Evolutionary conservation across 2,329 filamentous ascomycete genomes (phyloP).

Genomic region (Colletotrichum limetticola): DNA sequence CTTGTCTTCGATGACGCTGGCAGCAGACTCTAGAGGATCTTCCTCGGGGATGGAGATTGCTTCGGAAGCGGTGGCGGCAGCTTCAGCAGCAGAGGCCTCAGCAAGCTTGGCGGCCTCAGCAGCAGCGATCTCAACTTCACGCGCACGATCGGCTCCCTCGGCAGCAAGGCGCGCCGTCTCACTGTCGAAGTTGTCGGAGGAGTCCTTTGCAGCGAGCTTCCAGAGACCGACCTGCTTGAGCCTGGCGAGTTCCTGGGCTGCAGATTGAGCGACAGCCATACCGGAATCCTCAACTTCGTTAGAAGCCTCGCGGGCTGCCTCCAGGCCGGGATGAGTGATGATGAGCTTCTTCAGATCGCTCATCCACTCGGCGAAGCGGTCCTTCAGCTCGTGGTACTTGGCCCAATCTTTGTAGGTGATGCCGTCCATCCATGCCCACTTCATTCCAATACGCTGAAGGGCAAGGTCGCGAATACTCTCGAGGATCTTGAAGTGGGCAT

Average conservation of each 20-base stretch:
- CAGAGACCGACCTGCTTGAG: constrained; percentile 86
- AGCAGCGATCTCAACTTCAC: constrained; percentile 42
- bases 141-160: constrained; percentile 52
- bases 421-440: constrained; percentile 95
- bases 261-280: constrained; percentile 82
- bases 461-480: constrained; percentile 86
- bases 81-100: constrained; percentile 38
- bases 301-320: constrained; percentile 73
- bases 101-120: constrained; percentile 22
- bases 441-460: constrained; percentile 90
- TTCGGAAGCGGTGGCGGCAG: constrained; percentile 38
- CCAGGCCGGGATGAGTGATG: constrained; percentile 76
- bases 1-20: constrained; percentile 31
- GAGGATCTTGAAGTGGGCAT: constrained; percentile 84
- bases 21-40: constrained; percentile 35
- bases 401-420: constrained; percentile 98
- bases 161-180: constrained; percentile 70
- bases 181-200: constrained; percentile 81
- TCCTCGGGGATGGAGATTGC: constrained; percentile 28
- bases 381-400: constrained; percentile 90
- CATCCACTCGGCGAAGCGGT: constrained; percentile 86
- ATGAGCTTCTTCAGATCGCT: constrained; percentile 82
- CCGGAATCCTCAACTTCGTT: constrained; percentile 79
- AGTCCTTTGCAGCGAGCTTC: constrained; percentile 83
- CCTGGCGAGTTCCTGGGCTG: constrained; percentile 81